These are phyloP conservation scores for Teratosphaeria epicoccoides DNA, from an alignment of 2,329 filamentous ascomycete genomes.

Conservation along the genomic window DNA sequence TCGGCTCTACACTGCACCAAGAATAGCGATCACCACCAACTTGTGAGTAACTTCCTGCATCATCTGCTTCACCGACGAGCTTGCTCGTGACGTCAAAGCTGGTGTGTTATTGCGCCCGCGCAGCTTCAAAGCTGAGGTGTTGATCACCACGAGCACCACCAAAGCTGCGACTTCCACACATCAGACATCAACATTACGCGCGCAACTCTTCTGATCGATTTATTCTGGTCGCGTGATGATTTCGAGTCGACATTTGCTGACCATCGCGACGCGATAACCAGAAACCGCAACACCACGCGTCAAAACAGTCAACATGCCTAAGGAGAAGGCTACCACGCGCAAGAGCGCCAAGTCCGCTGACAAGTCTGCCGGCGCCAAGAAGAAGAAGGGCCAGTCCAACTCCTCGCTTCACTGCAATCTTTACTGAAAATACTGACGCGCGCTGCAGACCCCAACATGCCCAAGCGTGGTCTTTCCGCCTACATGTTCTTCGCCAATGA, in stretches of 20 bases:
- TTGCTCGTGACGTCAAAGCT: constrained; percentile 10
- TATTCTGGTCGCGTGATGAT: constrained; percentile 7
- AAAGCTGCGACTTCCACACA: constrained; percentile 3
- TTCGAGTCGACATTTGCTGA: constrained; percentile 6
- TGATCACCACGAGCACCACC: not conserved
- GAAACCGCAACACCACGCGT: constrained; percentile 4
- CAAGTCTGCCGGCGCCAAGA: constrained; percentile 45
- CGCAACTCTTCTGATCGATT: constrained; percentile 3
- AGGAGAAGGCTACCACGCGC: constrained; percentile 53
- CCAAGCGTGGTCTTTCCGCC: constrained; percentile 97
- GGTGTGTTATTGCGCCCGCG: constrained; percentile 13
- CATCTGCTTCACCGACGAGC: constrained; percentile 1
- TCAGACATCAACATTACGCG: constrained; percentile 7
- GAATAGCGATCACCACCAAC: constrained; percentile 2
- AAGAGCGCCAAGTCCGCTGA: constrained; percentile 41
- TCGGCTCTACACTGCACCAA: constrained; percentile 2
- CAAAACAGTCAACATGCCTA: constrained; percentile 48
- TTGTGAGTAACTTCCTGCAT: constrained; percentile 8
- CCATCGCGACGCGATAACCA: constrained; percentile 3
- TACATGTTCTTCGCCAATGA: constrained; percentile 99
- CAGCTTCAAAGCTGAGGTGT: constrained; percentile 8
- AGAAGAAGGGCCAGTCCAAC: constrained; percentile 56
- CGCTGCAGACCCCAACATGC: constrained; percentile 76
- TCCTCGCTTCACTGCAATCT: not conserved
- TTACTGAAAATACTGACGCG: not conserved